These are phyloP conservation scores for Peterozyma xylosa DNA, from an alignment of 805 yeast genomes.

Conservation along the genomic window DNA sequence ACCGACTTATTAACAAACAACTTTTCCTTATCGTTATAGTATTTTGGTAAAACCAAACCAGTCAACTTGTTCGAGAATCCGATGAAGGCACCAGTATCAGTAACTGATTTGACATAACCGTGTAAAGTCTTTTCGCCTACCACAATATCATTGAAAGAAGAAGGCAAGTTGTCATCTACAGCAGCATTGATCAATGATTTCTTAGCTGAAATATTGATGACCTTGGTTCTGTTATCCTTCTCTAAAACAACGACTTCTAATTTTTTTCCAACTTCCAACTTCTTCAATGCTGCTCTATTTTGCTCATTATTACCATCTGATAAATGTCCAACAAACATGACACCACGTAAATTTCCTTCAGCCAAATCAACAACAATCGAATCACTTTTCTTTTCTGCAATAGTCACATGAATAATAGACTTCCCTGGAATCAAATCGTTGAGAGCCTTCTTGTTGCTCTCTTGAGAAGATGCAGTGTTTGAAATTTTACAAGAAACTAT, in stretches of 20 bases:
- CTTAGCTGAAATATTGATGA: constrained; percentile 59
- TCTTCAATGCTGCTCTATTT: constrained; percentile 58
- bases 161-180: constrained; percentile 44
- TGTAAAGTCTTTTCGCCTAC: constrained; percentile 39
- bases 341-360: constrained; percentile 53
- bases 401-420: constrained; percentile 47
- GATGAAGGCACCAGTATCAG: constrained; percentile 78
- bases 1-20: constrained; percentile 68
- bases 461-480: constrained; percentile 33
- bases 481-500: constrained; percentile 72
- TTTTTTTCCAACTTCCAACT: constrained; percentile 52
- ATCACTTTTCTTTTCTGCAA: constrained; percentile 73
- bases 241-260: constrained; percentile 61
- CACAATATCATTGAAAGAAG: constrained; percentile 48
- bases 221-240: constrained; percentile 52
- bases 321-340: constrained; percentile 65
- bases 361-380: constrained; percentile 57
- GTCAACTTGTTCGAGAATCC: constrained; percentile 73
- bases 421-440: constrained; percentile 50
- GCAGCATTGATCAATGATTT: constrained; percentile 62
- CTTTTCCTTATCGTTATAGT: constrained; percentile 47
- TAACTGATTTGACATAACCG: constrained; percentile 75
- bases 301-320: constrained; percentile 73
- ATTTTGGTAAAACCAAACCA: constrained; percentile 75
- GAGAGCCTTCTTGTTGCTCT: constrained; percentile 38